Evolutionary conservation across 2,329 filamentous ascomycete species (phyloP), one percentile per base, ranked within the genome.

Genomic region (Exophiala sp.): DNA sequence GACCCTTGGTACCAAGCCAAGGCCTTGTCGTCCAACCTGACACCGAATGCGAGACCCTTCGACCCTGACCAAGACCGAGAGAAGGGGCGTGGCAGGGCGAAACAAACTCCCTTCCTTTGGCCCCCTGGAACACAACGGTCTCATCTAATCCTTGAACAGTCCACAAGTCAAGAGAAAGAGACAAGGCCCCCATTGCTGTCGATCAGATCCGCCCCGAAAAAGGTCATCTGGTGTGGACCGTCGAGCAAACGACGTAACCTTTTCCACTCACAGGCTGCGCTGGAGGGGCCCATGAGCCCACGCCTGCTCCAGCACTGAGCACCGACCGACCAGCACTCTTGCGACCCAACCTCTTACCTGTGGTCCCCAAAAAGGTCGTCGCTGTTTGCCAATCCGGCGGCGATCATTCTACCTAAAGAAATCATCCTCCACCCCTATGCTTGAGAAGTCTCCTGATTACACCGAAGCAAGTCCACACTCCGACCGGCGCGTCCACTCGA

Each of bases 201-300:
- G 50, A 55, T 55, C 52, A 48, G 29, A 51, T 51, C 48, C 45
- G 29, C 37, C 48, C 48, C 34, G 44, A 30, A 24, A 24, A 32
- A 35, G 46, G 46, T 46, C 42, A 51, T 39, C 22, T 29, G 38
- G 22, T 41, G 22, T 41, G 38, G 19, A 41, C 4, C 40, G 16
- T 14, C 8, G 7, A 40, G 9, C 18, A 39, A 43, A 48, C 46
- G 39, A 48, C 46, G 46, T 43, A 38, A 47, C 43, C 39, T 30
- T 27, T 27, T 41, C 22, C 22, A 34, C 30, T 34, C 30, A 34
- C 14, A 22, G 22, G 21, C 22, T 14, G 19, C 39, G 39, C 39
- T 7, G 19, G n/a, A n/a, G n/a, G 16, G 16, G 16, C 10, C 39
- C 22, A 18, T 4, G 8, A 24, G 16, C 21, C 21, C 21, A 43